phyloP scores from a whole-genome alignment of 2,329 filamentous ascomycete genomes.

The Thielaviopsis ethacetica region DNA sequence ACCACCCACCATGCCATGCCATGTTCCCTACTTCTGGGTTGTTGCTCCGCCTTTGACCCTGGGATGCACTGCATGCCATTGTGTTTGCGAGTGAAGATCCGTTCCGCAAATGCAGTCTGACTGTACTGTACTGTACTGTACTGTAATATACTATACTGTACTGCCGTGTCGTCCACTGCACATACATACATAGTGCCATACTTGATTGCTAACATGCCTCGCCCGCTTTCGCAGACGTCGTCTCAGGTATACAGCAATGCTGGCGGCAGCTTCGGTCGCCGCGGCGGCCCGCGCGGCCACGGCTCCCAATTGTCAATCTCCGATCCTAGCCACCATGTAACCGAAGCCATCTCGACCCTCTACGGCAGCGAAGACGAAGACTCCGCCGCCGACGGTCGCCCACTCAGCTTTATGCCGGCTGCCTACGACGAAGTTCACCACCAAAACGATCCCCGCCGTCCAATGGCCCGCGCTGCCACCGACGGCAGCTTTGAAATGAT shows the following conservation, averaged over 20 bases:
- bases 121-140: no score
- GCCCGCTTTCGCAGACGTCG: slow-evolving; percentile 31
- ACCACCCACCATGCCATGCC: not conserved
- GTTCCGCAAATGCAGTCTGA: not conserved
- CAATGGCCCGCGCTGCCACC: not conserved
- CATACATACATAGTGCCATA: not conserved
- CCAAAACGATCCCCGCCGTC: slow-evolving; percentile 23
- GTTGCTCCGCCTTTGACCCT: not conserved
- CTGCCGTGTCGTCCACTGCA: not conserved
- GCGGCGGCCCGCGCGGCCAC: slow-evolving; percentile 29
- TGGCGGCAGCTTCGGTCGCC: slow-evolving; percentile 39
- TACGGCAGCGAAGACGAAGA: slow-evolving; percentile 64
- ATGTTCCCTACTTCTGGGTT: no score
- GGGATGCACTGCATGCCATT: no score
- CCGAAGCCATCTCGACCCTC: slow-evolving; percentile 79
- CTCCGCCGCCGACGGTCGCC: slow-evolving; percentile 36
- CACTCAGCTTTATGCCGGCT: slow-evolving; percentile 51
- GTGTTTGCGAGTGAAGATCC: no score
- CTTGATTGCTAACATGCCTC: slow-evolving; percentile 13
- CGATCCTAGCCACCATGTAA: slow-evolving; percentile 86
- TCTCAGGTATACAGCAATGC: slow-evolving; percentile 38
- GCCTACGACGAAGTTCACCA: slow-evolving; percentile 10
- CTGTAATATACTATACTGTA: no score
- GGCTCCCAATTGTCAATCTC: slow-evolving; percentile 50
- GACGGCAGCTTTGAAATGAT: not conserved